Base-by-base conservation (phyloP, 208 protist species). In the Naegleria fowleri region DNA sequence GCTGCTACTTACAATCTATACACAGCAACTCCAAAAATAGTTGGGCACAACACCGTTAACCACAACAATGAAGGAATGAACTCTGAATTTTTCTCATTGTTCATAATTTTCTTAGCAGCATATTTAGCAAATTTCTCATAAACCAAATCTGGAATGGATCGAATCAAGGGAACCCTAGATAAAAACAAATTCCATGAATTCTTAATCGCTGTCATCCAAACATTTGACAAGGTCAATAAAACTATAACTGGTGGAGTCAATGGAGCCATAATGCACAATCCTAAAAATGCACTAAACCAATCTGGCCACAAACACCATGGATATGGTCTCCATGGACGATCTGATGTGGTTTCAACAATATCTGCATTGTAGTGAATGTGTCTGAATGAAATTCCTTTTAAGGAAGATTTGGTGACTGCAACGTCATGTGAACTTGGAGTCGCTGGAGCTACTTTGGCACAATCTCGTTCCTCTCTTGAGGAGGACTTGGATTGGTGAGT, bases 281-380 rank as follows among this genome's bases (percentile, higher is more conserved):
- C 29, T 15, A 84, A 19, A 41, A 84, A 4, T 38, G 3, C 76
- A 84, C 76, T 84, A 15, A 40, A 16, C 76, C 76, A 84, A 84
- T 84, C 76, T 39, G 76, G 76, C 29, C 29, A 84, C 76, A 84
- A 40, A 84, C 38, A 41, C 76, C 76, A 84, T 41, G 76, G 76
- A 33, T 40, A 84, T 39, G 76, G 76, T 40, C 76, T 7, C 76
- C 76, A 84, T 84, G 11, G 29, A 38, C 0, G 7, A 0, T 84
- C 55, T 67, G 55, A 13, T 67, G 55, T 67, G 11, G 55, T 67
- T 67, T 67, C 19, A 29, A 67, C 55, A 67, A 67, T 67, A 67
- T 67, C 55, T 29, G 11, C 22, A 29, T 67, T 67, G 55, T 67
- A 4, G 13, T 67, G 55, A 67, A 67, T 67, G 22, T 2, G 6